Percentiles rank a stretch among this genome's conserved stretches.
These are phyloP conservation scores for Colletotrichum spaethianum DNA, from an alignment of 2,329 filamentous ascomycete species.

Conservation along the genomic window DNA sequence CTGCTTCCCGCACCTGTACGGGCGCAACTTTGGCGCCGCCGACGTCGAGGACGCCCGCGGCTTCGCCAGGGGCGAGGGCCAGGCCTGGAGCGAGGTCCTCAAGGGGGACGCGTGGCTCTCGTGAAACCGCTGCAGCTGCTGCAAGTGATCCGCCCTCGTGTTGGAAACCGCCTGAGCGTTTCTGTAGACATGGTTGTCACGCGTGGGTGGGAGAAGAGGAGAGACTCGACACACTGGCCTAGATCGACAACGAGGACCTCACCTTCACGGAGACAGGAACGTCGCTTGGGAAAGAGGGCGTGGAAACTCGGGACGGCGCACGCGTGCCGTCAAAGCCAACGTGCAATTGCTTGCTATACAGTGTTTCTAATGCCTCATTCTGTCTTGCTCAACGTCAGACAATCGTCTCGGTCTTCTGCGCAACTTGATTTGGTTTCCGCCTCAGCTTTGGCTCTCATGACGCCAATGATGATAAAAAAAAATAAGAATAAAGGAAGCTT, in stretches of 20 bases:
- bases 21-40: slow-evolving; percentile 64
- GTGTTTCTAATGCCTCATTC: slow-evolving; percentile 12
- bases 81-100: slow-evolving; percentile 65
- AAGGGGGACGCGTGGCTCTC: slow-evolving; percentile 56
- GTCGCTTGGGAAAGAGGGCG: background rate
- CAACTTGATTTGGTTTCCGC: background rate
- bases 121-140: background rate
- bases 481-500: background rate
- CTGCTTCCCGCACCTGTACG: slow-evolving; percentile 71
- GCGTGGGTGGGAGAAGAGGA: background rate
- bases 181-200: no score
- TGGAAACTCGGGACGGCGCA: background rate
- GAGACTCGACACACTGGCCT: background rate
- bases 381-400: background rate
- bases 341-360: slow-evolving; percentile 39
- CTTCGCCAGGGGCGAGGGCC: slow-evolving; percentile 60
- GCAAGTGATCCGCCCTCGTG: no score
- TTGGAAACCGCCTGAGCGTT: no score
- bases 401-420: background rate
- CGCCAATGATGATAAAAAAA: background rate
- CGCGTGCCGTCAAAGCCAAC: background rate
- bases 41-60: slow-evolving; percentile 64
- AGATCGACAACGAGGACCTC: background rate
- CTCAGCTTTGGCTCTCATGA: background rate
- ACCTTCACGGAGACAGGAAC: background rate